These are phyloP conservation scores for Geranomyces variabilis DNA, from an alignment of 192 early-diverging fungal species.

Conservation along the genomic window DNA sequence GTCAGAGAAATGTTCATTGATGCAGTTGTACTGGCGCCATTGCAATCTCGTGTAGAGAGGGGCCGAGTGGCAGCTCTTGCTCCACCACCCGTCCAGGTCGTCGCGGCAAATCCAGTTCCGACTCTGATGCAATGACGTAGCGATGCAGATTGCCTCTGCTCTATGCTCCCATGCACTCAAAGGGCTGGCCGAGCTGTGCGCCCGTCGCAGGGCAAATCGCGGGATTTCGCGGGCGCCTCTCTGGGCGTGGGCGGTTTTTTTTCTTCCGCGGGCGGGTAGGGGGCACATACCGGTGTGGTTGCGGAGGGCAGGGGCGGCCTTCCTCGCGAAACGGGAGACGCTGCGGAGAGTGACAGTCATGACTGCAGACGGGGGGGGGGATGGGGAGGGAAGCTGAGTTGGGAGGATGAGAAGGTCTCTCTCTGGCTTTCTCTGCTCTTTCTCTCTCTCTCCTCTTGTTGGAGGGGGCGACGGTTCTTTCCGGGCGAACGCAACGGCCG, in stretches of 20 bases:
- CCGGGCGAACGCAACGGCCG: no score
- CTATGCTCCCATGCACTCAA: not conserved
- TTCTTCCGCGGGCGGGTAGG: no score
- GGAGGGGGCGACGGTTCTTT: no score
- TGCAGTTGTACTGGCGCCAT: no score
- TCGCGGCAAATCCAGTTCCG: not conserved
- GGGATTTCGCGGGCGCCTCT: no score
- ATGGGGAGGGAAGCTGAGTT: not conserved
- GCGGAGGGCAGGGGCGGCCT: constrained; percentile 27
- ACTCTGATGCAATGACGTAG: not conserved
- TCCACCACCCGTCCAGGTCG: not conserved
- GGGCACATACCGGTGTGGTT: constrained; percentile 20
- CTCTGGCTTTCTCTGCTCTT: no score
- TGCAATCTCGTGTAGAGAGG: no score
- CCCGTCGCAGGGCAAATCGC: no score
- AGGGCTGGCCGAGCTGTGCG: no score
- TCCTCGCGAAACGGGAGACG: constrained; percentile 30
- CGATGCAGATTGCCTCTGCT: not conserved
- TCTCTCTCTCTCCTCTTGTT: no score
- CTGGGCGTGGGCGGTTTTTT: no score
- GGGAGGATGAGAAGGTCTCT: not conserved
- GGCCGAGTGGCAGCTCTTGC: no score
- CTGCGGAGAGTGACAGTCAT: constrained; percentile 19
- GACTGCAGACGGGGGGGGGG: not conserved
- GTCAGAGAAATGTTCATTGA: not conserved